Conservation (phyloP, 73 alveolate species). For the Paramecium biaurelia region DNA sequence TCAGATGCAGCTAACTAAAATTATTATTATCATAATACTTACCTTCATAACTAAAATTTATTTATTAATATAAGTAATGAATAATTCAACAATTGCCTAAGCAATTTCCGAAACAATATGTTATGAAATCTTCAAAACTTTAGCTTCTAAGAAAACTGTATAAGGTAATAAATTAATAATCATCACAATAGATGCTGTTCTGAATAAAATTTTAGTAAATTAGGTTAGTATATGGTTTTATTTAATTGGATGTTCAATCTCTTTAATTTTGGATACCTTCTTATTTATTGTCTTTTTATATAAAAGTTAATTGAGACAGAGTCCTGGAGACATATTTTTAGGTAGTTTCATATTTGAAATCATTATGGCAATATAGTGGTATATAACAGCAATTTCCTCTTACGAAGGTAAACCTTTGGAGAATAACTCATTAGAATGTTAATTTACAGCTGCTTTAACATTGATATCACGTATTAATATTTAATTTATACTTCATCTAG, state of each 20-base stretch:
- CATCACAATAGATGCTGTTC: neutral
- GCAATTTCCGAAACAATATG: neutral
- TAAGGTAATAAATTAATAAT: neutral
- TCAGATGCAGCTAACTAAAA: slow-evolving; percentile 38
- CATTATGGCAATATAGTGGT: neutral
- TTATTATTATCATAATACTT: neutral
- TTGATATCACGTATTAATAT: neutral
- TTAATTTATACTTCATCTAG: neutral
- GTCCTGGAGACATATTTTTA: slow-evolving; percentile 44
- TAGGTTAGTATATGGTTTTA: slow-evolving; percentile 15
- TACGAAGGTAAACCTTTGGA: neutral
- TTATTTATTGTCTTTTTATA: neutral
- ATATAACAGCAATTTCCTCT: neutral
- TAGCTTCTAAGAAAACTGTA: neutral
- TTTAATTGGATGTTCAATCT: slow-evolving; percentile 9
- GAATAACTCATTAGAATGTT: neutral
- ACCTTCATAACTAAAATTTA: slow-evolving; percentile 22
- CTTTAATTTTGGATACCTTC: neutral
- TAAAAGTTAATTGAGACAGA: neutral
- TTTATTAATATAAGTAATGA: neutral
- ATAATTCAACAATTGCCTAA: neutral
- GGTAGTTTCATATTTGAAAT: slow-evolving; percentile 33
- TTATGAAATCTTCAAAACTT: neutral
- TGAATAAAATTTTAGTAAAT: neutral
- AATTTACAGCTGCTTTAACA: neutral